A percentile compares a stretch with the other conserved stretches of the same genome.
phyloP scores from a whole-genome alignment of 2,329 filamentous ascomycete species.

The Penicillium sp. region DNA sequence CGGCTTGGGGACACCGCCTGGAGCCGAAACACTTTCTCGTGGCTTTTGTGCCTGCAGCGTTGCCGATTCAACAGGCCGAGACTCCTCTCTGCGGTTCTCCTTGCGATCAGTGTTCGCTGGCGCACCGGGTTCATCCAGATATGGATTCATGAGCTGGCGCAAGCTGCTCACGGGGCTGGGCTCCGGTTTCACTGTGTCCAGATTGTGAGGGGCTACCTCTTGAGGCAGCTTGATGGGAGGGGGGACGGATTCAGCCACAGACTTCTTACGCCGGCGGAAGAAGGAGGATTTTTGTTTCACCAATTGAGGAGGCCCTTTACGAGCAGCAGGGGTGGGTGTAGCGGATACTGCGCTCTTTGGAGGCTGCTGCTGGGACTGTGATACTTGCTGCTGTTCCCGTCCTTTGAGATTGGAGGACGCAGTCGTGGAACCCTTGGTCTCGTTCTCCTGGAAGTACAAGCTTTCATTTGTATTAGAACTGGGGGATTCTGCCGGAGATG shows the following conservation, averaged over 20 bases:
- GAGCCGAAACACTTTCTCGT: constrained; percentile 30
- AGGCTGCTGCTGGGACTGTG: constrained; percentile 16
- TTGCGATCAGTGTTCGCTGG: constrained; percentile 26
- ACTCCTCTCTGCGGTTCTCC: constrained; percentile 26
- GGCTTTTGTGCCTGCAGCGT: constrained; percentile 24
- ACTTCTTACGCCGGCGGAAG: constrained; percentile 92
- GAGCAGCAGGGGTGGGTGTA: constrained; percentile 22
- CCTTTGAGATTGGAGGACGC: constrained; percentile 25
- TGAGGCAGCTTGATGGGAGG: constrained; percentile 57
- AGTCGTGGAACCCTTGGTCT: constrained; percentile 26
- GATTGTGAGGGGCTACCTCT: constrained; percentile 44
- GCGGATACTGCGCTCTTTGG: constrained; percentile 22
- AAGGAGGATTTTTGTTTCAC: constrained; percentile 94
- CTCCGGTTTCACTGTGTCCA: constrained; percentile 34
- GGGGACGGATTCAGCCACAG: constrained; percentile 66
- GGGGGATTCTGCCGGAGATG: constrained; percentile 28
- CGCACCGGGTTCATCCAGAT: constrained; percentile 53
- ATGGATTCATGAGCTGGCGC: constrained; percentile 84
- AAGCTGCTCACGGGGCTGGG: constrained; percentile 76
- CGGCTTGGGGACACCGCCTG: constrained; percentile 26
- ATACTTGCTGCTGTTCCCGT: constrained; percentile 26
- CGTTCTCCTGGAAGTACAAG: constrained; percentile 28
- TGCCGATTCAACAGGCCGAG: constrained; percentile 22
- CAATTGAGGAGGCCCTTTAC: constrained; percentile 51
- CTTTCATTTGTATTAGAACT: constrained; percentile 21